Base-by-base conservation (phyloP, 495 filamentous ascomycete genomes). In the Echria macrotheca region DNA sequence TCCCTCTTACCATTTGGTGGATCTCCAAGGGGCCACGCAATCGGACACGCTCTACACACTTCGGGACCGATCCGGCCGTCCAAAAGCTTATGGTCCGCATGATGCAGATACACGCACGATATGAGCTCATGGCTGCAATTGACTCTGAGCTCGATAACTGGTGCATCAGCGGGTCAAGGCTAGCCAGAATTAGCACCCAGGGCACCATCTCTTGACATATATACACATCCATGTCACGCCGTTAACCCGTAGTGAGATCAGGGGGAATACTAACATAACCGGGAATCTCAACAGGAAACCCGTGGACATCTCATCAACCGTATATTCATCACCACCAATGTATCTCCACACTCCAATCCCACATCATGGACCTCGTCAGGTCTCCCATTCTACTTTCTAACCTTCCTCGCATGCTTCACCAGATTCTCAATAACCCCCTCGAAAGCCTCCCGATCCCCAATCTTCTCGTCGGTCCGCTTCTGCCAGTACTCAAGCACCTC, bases 341-440 rank as follows among this genome's bases (percentile, higher is more conserved):
- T n/a, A n/a, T n/a, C n/a, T n/a, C n/a, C n/a, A n/a, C n/a, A n/a
- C n/a, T n/a, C n/a, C n/a, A n/a, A n/a, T n/a, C n/a, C n/a, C n/a
- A n/a, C n/a, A n/a, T n/a, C n/a, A n/a, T n/a, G n/a, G n/a, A n/a
- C n/a, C n/a, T n/a, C n/a, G n/a, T n/a, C n/a, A n/a, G n/a, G n/a
- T n/a, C n/a, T n/a, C n/a, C n/a, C n/a, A n/a, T n/a, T 14, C 38
- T 41, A 80, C 67, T 91, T 93, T 61, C 93, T 75, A 39, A 87
- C 83, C 62, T 91, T 87, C 68, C 89, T 76, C 7, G 94, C 93
- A 72, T 96, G 93, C 66, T 86, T 93, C 35, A 99, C 93, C 49
- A 99, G 69, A 63, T 96, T 96, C 70, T 96, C 94, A 75, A 99
- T 96, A 7, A 99, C 93, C 0, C 86, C 88, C 60, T 99, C 93